Evolutionary conservation across 2,329 filamentous ascomycete species (phyloP).

Genomic region (Pestalotiopsis sp.): DNA sequence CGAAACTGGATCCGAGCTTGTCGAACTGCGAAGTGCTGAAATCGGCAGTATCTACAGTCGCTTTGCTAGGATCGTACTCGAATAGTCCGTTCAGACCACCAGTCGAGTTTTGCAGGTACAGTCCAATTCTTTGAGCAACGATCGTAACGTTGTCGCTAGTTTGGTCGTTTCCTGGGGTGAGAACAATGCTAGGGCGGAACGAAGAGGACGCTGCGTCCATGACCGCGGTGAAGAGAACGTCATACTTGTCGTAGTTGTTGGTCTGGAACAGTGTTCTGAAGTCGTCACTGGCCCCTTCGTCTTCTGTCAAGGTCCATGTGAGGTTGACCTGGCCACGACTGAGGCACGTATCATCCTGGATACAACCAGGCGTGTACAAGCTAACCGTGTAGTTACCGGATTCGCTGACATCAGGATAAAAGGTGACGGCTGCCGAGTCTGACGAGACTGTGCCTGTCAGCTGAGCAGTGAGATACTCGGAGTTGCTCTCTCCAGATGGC

Average conservation of each 20-base stretch:
- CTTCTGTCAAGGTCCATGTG: slow-evolving; percentile 68
- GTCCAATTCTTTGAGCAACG: slow-evolving; percentile 88
- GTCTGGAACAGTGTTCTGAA: slow-evolving; percentile 78
- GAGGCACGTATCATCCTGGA: slow-evolving; percentile 75
- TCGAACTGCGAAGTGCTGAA: slow-evolving; percentile 77
- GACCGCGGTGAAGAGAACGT: slow-evolving; percentile 84
- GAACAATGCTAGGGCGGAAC: slow-evolving; percentile 81
- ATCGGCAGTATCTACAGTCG: slow-evolving; percentile 60
- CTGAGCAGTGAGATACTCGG: slow-evolving; percentile 75
- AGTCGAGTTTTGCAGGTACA: slow-evolving; percentile 72
- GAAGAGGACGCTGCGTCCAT: slow-evolving; percentile 74
- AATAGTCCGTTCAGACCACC: slow-evolving; percentile 88
- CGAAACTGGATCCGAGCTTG: slow-evolving; percentile 72
- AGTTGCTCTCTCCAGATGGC: slow-evolving; percentile 69
- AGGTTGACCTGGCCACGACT: slow-evolving; percentile 82
- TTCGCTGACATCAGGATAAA: slow-evolving; percentile 82
- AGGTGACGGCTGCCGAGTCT: slow-evolving; percentile 70
- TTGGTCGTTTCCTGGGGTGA: slow-evolving; percentile 71
- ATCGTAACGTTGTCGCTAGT: slow-evolving; percentile 66
- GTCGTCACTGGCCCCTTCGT: slow-evolving; percentile 36
- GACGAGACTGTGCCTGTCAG: slow-evolving; percentile 60
- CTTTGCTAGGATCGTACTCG: slow-evolving; percentile 76
- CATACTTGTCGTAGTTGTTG: slow-evolving; percentile 96
- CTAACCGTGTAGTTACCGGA: slow-evolving; percentile 91
- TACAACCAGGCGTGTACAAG: slow-evolving; percentile 90